A percentile compares a stretch with the other conserved stretches of the same genome.
Conservation (phyloP, 352 stramenopile species). For the Phytophthora crassamura region DNA sequence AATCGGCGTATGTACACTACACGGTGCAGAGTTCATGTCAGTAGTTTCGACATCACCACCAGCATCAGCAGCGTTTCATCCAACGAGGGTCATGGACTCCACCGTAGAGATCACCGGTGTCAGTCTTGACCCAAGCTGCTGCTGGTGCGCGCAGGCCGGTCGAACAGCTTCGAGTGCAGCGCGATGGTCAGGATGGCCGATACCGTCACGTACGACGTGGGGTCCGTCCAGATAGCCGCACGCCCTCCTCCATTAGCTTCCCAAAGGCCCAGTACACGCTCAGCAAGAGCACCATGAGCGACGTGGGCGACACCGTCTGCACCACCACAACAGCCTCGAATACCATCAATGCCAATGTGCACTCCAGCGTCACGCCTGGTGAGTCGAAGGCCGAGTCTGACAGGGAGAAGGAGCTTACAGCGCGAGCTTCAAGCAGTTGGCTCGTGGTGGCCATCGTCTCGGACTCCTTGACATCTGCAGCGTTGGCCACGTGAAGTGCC, state of each 20-base stretch:
- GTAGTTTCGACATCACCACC: conserved; percentile 1
- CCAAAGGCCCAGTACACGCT: conserved; percentile 54
- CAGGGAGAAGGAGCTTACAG: conserved; percentile 59
- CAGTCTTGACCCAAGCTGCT: conserved; percentile 65
- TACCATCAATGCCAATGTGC: conserved; percentile 53
- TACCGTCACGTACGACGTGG: conserved; percentile 30
- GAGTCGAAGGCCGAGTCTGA: conserved; percentile 53
- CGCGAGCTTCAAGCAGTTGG: conserved; percentile 25
- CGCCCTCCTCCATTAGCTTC: conserved; percentile 46
- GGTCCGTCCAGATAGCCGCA: conserved; percentile 42
- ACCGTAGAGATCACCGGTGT: conserved; percentile 46
- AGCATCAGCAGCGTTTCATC: background rate
- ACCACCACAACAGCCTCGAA: conserved; percentile 76
- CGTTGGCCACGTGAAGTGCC: no score
- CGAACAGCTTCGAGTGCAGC: conserved; percentile 71
- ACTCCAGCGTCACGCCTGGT: conserved; percentile 48
- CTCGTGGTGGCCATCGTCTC: conserved; percentile 3
- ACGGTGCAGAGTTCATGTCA: conserved; percentile 8
- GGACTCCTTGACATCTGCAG: background rate
- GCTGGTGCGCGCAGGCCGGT: conserved; percentile 62
- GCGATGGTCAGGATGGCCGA: conserved; percentile 52
- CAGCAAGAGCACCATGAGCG: conserved; percentile 54
- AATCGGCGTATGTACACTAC: conserved; percentile 37
- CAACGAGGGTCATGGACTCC: conserved; percentile 20
- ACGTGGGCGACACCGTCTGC: conserved; percentile 58